phyloP scores from a whole-genome alignment of 805 yeast genomes.

The Candida boleticola region DNA sequence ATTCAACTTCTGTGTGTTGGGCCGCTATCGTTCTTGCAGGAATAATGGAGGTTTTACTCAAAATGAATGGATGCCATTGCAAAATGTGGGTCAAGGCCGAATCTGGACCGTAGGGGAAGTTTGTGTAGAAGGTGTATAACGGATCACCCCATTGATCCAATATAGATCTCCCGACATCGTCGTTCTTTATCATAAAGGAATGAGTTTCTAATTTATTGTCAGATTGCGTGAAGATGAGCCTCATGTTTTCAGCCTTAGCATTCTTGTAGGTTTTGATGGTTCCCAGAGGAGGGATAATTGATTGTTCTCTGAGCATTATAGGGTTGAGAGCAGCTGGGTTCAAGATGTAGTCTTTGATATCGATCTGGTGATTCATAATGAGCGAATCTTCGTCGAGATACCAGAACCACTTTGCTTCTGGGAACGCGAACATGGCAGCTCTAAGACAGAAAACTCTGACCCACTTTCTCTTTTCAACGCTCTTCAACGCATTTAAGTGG shows the following conservation, averaged over 20 bases:
- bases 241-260: conserved; percentile 51
- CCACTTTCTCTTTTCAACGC: conserved; percentile 55
- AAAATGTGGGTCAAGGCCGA: conserved; percentile 80
- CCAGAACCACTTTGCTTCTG: conserved; percentile 89
- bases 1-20: conserved; percentile 15
- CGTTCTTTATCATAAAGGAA: conserved; percentile 71
- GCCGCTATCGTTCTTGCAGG: conserved; percentile 46
- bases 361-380: conserved; percentile 67
- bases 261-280: conserved; percentile 66
- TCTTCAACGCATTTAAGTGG: conserved; percentile 37
- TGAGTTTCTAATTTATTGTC: conserved; percentile 60
- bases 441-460: conserved; percentile 61
- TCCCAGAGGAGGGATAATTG: conserved; percentile 70
- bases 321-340: conserved; percentile 60
- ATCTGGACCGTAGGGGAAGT: conserved; percentile 57
- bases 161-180: conserved; percentile 60
- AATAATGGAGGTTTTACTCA: conserved; percentile 71
- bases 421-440: conserved; percentile 93
- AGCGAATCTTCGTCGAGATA: conserved; percentile 76
- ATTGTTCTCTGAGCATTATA: conserved; percentile 64
- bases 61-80: conserved; percentile 90
- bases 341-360: conserved; percentile 59
- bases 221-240: conserved; percentile 69
- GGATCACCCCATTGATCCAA: conserved; percentile 81
- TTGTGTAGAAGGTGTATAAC: conserved; percentile 62